A percentile compares a stretch with the other conserved stretches of the same genome.
phyloP scores from a whole-genome alignment of 805 yeast genomes.

The Clavispora vitiphila region DNA sequence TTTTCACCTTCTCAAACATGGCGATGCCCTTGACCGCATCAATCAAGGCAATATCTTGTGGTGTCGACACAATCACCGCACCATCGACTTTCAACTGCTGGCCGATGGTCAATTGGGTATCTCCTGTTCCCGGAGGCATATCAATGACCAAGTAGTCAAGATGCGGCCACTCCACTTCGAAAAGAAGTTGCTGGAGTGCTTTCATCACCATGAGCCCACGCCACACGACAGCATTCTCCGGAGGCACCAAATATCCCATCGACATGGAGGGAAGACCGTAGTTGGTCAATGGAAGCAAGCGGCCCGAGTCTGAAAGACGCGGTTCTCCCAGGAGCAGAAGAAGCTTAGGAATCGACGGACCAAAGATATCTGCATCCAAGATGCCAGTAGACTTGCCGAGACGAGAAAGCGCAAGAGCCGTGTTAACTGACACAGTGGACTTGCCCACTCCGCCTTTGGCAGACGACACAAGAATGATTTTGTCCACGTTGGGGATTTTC shows the following conservation, averaged over 20 bases:
- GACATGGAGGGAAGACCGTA: conserved; percentile 83
- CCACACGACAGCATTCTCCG: conserved; percentile 75
- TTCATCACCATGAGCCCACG: conserved; percentile 84
- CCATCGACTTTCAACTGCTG: conserved; percentile 76
- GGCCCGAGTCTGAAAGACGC: conserved; percentile 45
- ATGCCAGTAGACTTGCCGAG: conserved; percentile 59
- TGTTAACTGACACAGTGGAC: conserved; percentile 66
- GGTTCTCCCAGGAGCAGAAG: conserved; percentile 71
- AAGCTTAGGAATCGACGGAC: conserved; percentile 76
- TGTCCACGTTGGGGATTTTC: conserved; percentile 55
- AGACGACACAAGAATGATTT: conserved; percentile 62
- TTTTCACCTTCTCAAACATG: conserved; percentile 67
- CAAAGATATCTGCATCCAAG: conserved; percentile 78
- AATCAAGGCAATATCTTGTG: conserved; percentile 77
- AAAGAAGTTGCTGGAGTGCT: conserved; percentile 77
- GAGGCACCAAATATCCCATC: conserved; percentile 74
- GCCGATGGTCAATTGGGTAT: conserved; percentile 75
- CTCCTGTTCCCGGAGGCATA: conserved; percentile 93
- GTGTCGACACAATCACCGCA: conserved; percentile 77
- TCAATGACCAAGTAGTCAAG: conserved; percentile 71
- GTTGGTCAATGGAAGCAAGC: conserved; percentile 60
- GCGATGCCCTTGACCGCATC: conserved; percentile 79
- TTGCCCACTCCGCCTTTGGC: conserved; percentile 84
- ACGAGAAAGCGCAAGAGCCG: conserved; percentile 57
- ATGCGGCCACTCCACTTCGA: conserved; percentile 70